Evolutionary conservation across 306 rosid genomes (phyloP).

Genomic region (Astragalus glycyphyllos): DNA sequence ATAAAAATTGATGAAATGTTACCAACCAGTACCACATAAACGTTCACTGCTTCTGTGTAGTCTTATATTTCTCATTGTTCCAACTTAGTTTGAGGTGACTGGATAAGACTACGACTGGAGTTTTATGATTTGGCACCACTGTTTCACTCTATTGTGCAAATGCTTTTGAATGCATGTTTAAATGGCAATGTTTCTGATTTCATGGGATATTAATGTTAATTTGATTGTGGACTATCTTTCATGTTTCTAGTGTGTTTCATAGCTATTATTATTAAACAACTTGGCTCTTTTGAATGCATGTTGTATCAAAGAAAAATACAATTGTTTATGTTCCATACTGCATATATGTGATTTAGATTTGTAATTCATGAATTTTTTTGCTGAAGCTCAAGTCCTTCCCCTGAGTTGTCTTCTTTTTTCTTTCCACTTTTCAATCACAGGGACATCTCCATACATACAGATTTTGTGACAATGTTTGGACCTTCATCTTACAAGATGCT

Average conservation of each 20-base stretch:
- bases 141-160: not conserved
- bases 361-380: constrained; percentile 2
- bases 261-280: constrained; percentile 8
- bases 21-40: too few species aligned
- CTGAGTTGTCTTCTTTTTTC: not conserved
- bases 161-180: constrained; percentile 19
- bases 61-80: not conserved
- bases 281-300: too few species aligned
- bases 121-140: not conserved
- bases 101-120: not conserved
- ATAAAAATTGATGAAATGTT: not conserved
- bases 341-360: constrained; percentile 1
- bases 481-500: constrained; percentile 88
- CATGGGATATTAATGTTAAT: not conserved
- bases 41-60: not conserved
- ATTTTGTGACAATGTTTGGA: constrained; percentile 97
- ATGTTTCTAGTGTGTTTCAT: not conserved
- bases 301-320: too few species aligned
- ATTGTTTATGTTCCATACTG: constrained; percentile 17
- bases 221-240: constrained; percentile 11
- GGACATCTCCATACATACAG: constrained; percentile 98
- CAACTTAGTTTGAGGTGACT: not conserved
- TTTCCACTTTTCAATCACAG: constrained; percentile 48
- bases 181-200: constrained; percentile 11
- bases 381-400: not conserved